Conservation (phyloP, 345 rosid genomes). For the Aquilaria malaccensis region DNA sequence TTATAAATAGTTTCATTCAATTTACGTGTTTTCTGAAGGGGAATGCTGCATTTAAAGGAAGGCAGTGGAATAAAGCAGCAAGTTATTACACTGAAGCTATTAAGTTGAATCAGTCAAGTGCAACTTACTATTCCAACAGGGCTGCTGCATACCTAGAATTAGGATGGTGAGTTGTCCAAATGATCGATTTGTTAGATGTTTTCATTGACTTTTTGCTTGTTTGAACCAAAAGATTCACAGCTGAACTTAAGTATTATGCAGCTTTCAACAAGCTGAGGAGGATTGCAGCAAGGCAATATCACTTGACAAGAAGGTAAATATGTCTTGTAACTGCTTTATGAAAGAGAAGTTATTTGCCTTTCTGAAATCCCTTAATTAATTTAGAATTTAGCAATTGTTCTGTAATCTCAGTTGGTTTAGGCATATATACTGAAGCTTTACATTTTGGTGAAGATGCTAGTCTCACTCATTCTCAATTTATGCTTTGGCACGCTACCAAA, state of each 20-base stretch:
- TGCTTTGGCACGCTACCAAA: too few relatives aligned
- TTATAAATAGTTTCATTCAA: not conserved
- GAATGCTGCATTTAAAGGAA: conserved; percentile 79
- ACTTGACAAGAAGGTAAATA: conserved; percentile 73
- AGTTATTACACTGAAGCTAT: conserved; percentile 81
- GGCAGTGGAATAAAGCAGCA: conserved; percentile 82
- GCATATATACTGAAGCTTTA: too few relatives aligned
- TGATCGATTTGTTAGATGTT: conserved; percentile 1
- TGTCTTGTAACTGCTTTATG: not conserved
- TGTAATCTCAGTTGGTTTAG: too few relatives aligned
- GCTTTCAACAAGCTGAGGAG: conserved; percentile 88
- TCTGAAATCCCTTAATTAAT: too few relatives aligned
- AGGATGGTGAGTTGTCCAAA: conserved; percentile 40
- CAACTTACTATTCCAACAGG: conserved; percentile 72
- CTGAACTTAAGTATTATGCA: conserved; percentile 23
- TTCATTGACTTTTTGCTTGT: conserved; percentile 9
- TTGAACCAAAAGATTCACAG: not conserved
- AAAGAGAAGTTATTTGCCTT: too few relatives aligned
- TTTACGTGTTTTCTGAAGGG: conserved; percentile 47
- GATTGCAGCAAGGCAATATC: conserved; percentile 73
- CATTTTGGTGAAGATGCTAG: too few relatives aligned
- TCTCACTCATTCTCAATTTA: too few relatives aligned
- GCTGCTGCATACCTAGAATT: conserved; percentile 89
- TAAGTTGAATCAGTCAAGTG: conserved; percentile 58
- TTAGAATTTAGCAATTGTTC: too few relatives aligned